These are phyloP conservation scores for Cyanidiococcus yangmingshanensis DNA, from an alignment of 23 red algal genomes.

Conservation along the genomic window DNA sequence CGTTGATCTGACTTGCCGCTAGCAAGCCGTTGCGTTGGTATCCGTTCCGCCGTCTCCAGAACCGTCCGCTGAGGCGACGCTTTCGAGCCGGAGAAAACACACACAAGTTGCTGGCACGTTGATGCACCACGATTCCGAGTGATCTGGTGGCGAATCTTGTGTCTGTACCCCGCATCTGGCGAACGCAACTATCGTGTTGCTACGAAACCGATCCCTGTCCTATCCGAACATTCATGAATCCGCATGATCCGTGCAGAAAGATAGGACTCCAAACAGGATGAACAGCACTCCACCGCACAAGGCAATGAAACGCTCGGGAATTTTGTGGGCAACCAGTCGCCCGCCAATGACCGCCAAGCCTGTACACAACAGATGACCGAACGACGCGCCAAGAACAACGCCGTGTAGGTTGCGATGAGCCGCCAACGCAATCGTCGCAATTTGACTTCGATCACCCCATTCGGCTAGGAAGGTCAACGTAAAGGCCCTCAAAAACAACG, in stretches of 20 bases:
- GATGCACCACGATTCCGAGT: too few species aligned
- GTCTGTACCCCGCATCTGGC: too few species aligned
- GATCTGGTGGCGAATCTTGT: too few species aligned
- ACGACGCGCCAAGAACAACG: constrained; percentile 57
- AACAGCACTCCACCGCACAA: constrained; percentile 69
- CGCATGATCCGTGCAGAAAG: not conserved
- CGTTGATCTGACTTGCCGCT: too few species aligned
- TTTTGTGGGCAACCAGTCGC: constrained; percentile 60
- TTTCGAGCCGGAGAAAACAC: too few species aligned
- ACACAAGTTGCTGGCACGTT: too few species aligned
- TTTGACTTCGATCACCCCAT: constrained; percentile 92
- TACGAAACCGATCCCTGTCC: too few species aligned
- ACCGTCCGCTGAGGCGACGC: too few species aligned
- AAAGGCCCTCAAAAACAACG: constrained; percentile 65
- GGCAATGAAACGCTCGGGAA: constrained; percentile 70
- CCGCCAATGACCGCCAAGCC: constrained; percentile 80
- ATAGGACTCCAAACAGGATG: constrained; percentile 36
- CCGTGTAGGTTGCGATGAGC: constrained; percentile 67
- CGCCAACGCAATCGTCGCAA: constrained; percentile 87
- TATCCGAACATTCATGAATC: not conserved
- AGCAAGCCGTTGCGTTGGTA: too few species aligned
- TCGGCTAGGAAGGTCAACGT: constrained; percentile 86
- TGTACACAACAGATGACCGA: constrained; percentile 82
- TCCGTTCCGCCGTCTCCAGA: too few species aligned
- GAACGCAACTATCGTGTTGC: too few species aligned